Conservation (phyloP, 768 basidiomycete genomes). For the Podaxis carcinomalis region DNA sequence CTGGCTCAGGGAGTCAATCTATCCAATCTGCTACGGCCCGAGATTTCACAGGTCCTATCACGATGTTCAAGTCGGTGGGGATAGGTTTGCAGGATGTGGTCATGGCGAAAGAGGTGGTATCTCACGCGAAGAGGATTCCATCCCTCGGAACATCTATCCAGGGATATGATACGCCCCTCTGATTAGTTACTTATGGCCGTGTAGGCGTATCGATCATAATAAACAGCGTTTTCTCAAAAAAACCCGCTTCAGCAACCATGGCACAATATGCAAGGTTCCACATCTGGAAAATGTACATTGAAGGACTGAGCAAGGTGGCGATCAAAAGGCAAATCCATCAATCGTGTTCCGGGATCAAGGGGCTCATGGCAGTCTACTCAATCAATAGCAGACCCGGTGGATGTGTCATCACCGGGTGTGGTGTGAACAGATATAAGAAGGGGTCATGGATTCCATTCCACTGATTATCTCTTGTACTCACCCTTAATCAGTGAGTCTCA, state of each 20-base stretch:
- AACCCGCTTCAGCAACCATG: background rate
- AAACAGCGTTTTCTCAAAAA: background rate
- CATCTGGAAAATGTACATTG: background rate
- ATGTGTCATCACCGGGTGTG: too few species aligned
- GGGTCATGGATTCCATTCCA: background rate
- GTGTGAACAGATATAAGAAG: background rate
- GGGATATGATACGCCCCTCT: constrained; percentile 29
- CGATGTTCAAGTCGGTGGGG: constrained; percentile 87
- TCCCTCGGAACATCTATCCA: constrained; percentile 47
- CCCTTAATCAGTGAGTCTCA: background rate
- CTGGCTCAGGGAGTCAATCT: background rate
- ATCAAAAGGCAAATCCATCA: background rate
- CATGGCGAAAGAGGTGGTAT: constrained; percentile 66
- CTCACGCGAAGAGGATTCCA: constrained; percentile 45
- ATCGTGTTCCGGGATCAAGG: background rate
- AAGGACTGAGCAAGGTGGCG: too few species aligned
- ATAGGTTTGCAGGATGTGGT: constrained; percentile 86
- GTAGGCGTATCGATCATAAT: background rate
- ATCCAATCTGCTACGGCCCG: constrained; percentile 6
- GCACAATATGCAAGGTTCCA: too few species aligned
- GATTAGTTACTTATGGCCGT: background rate
- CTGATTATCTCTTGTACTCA: background rate
- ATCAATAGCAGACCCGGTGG: too few species aligned
- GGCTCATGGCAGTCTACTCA: background rate
- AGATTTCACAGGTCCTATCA: constrained; percentile 43